These are phyloP conservation scores for Sarocladiaceae sp. DNA, from an alignment of 2,329 filamentous ascomycete genomes.

Conservation along the genomic window DNA sequence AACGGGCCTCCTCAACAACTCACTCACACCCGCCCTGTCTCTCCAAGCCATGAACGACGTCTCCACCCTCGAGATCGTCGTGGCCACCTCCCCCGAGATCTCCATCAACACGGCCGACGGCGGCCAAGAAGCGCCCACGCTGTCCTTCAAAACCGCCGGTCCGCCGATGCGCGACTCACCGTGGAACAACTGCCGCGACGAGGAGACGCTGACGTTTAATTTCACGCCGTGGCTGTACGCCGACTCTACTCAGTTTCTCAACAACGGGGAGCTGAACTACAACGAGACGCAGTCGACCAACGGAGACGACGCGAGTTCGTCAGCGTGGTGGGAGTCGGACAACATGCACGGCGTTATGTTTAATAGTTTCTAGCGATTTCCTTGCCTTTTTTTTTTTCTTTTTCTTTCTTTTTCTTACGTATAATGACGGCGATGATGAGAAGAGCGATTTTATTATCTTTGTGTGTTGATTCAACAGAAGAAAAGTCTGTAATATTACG, in stretches of 20 bases:
- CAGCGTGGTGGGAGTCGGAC: conserved; percentile 36
- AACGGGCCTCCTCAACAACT: conserved; percentile 34
- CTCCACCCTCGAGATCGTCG: conserved; percentile 40
- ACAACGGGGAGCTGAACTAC: conserved; percentile 29
- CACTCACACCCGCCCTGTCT: conserved; percentile 26
- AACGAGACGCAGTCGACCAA: conserved; percentile 20
- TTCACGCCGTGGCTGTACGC: conserved; percentile 38
- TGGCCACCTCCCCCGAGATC: conserved; percentile 44
- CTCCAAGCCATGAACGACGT: conserved; percentile 24
- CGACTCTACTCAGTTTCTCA: conserved; percentile 32
- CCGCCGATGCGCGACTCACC: conserved; percentile 18
- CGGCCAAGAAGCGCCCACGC: conserved; percentile 38
- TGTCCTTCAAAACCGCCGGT: conserved; percentile 26
- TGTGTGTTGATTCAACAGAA: no score
- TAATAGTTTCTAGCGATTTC: conserved; percentile 23
- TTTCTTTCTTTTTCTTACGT: background rate
- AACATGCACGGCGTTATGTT: conserved; percentile 33
- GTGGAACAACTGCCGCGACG: conserved; percentile 19
- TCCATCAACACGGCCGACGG: conserved; percentile 45
- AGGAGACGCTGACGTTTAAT: conserved; percentile 30
- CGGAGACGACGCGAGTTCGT: background rate
- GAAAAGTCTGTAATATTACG: no score
- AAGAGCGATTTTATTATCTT: no score
- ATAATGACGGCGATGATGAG: no score
- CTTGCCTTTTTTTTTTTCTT: background rate